These are phyloP conservation scores for Ambrosiella beaveri DNA, from an alignment of 2,329 filamentous ascomycete genomes.

Conservation along the genomic window DNA sequence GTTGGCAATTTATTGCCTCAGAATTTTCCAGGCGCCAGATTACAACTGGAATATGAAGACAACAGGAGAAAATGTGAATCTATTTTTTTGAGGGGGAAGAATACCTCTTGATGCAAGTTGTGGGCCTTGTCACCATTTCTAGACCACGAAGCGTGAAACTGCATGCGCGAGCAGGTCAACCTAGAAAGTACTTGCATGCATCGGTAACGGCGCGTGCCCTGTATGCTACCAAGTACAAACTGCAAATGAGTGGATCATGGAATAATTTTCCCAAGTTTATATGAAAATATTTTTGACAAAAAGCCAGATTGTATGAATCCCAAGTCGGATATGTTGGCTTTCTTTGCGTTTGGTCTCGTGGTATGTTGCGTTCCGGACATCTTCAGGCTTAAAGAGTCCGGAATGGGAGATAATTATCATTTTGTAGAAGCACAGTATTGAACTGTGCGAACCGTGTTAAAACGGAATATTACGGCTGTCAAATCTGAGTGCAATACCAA, in stretches of 20 bases:
- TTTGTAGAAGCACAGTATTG: neutral
- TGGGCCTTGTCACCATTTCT: neutral
- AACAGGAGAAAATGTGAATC: neutral
- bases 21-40: neutral
- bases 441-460: neutral
- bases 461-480: neutral
- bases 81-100: no score
- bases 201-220: neutral
- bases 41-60: neutral
- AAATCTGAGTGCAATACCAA: neutral
- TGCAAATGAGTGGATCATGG: neutral
- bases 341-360: no score
- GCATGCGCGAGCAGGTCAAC: conserved; percentile 1
- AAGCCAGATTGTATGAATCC: no score
- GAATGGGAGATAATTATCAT: no score
- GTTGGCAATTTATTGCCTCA: neutral
- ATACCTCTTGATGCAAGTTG: neutral
- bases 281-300: neutral
- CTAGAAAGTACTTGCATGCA: conserved; percentile 7
- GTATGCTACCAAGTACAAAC: neutral
- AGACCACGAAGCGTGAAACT: neutral
- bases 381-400: no score
- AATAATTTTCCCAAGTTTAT: neutral
- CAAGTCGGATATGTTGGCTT: no score
- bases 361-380: no score